phyloP scores from a whole-genome alignment of 306 rosid species.

The Cercis canadensis region DNA sequence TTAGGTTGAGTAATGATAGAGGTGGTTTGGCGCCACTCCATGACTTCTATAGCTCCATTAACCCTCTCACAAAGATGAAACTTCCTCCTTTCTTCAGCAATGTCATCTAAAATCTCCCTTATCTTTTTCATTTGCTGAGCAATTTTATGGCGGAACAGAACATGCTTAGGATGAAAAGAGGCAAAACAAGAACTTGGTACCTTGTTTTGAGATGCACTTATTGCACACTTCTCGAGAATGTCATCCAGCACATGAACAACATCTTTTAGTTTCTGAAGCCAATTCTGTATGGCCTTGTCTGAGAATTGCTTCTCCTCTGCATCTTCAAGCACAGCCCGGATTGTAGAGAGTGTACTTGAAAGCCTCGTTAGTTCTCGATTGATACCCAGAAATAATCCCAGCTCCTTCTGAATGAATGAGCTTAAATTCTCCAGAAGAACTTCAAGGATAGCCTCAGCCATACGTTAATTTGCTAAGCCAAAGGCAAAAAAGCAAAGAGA shows the following conservation, averaged over 20 bases:
- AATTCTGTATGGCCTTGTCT: background rate
- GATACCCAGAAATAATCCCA: background rate
- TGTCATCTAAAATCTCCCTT: slow-evolving; percentile 7
- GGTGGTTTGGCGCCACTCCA: slow-evolving; percentile 24
- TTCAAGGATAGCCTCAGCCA: background rate
- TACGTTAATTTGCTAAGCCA: background rate
- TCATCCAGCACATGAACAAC: slow-evolving; percentile 13
- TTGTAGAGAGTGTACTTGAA: background rate
- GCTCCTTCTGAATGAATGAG: background rate
- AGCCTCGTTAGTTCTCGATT: background rate
- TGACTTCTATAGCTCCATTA: background rate
- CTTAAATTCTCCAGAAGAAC: background rate
- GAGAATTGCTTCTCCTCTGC: slow-evolving; percentile 23
- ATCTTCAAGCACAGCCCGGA: slow-evolving; percentile 26
- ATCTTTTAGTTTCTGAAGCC: slow-evolving; percentile 19
- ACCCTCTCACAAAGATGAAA: slow-evolving; percentile 18
- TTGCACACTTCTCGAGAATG: slow-evolving; percentile 11
- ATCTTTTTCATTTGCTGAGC: slow-evolving; percentile 9
- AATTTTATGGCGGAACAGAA: slow-evolving; percentile 1
- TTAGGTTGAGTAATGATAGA: slow-evolving; percentile 30
- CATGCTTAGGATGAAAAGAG: slow-evolving; percentile 1
- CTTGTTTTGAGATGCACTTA: slow-evolving; percentile 7
- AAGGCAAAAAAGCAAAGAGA: no score
- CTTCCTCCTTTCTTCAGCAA: slow-evolving; percentile 23
- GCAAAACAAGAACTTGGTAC: background rate